These are phyloP conservation scores for Fusarium graminum DNA, from an alignment of 2,329 filamentous ascomycete genomes.

Conservation along the genomic window DNA sequence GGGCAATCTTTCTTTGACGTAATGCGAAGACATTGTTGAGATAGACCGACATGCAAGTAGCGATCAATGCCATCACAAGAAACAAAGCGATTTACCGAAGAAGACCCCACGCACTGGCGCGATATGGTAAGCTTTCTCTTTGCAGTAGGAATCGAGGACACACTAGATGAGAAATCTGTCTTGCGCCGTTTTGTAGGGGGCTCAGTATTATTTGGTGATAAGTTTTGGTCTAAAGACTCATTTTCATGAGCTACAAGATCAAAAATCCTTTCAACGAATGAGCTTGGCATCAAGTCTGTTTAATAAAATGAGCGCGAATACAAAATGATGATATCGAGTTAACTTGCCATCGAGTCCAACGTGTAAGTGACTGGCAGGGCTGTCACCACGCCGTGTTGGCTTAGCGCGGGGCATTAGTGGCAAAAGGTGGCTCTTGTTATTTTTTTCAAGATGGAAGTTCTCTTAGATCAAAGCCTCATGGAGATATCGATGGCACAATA, in stretches of 20 bases:
- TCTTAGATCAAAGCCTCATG: background rate
- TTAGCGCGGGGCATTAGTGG: slow-evolving; percentile 33
- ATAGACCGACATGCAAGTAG: slow-evolving; percentile 37
- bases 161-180: slow-evolving; percentile 24
- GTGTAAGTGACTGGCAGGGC: slow-evolving; percentile 12
- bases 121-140: slow-evolving; percentile 46
- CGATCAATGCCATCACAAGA: slow-evolving; percentile 41
- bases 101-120: slow-evolving; percentile 42
- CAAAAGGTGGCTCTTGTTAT: slow-evolving; percentile 1
- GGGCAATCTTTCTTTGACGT: slow-evolving; percentile 26
- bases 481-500: slow-evolving; percentile 14
- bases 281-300: slow-evolving; percentile 46
- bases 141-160: slow-evolving; percentile 47
- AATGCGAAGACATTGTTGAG: slow-evolving; percentile 33
- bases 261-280: slow-evolving; percentile 43
- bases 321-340: background rate
- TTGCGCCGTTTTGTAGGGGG: slow-evolving; percentile 53
- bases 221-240: slow-evolving; percentile 17
- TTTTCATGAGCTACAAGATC: slow-evolving; percentile 37
- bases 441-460: background rate
- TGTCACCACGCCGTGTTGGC: slow-evolving; percentile 1
- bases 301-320: slow-evolving; percentile 1
- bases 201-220: slow-evolving; percentile 24
- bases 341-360: slow-evolving; percentile 48
- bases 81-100: slow-evolving; percentile 13